A percentile compares a stretch with the other conserved stretches of the same genome.
These are phyloP conservation scores for Crucihimalaya himalaica DNA, from an alignment of 345 rosid species.

Conservation along the genomic window DNA sequence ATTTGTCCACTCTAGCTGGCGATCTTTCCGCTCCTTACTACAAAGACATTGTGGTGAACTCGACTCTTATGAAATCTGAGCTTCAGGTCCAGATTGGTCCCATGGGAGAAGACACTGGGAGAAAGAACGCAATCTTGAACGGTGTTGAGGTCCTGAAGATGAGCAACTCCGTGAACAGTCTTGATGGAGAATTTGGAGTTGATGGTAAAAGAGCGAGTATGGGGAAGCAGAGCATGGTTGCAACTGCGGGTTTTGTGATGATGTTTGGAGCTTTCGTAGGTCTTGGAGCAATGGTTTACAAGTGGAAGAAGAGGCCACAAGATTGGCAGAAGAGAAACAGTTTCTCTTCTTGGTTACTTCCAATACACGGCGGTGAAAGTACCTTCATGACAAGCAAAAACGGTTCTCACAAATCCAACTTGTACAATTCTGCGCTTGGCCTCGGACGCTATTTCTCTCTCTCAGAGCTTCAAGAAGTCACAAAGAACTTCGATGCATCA, in stretches of 20 bases:
- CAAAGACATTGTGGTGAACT: slow-evolving; percentile 67
- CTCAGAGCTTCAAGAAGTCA: slow-evolving; percentile 70
- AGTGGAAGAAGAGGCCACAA: slow-evolving; percentile 73
- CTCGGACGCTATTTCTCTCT: slow-evolving; percentile 68
- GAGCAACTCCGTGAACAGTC: slow-evolving; percentile 68
- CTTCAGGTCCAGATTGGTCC: slow-evolving; percentile 64
- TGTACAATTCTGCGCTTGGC: slow-evolving; percentile 50
- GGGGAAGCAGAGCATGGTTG: slow-evolving; percentile 49
- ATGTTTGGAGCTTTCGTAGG: slow-evolving; percentile 84
- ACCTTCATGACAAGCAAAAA: slow-evolving; percentile 62
- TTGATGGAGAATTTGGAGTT: slow-evolving; percentile 75
- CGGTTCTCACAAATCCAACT: slow-evolving; percentile 53
- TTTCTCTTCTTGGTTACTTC: slow-evolving; percentile 81
- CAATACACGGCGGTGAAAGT: slow-evolving; percentile 59
- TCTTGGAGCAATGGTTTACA: slow-evolving; percentile 75
- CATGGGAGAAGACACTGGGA: slow-evolving; percentile 50
- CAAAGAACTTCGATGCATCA: slow-evolving; percentile 59
- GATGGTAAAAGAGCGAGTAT: slow-evolving; percentile 43
- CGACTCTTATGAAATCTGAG: slow-evolving; percentile 44
- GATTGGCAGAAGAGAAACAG: slow-evolving; percentile 83
- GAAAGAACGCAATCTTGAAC: slow-evolving; percentile 60
- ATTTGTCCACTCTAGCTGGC: slow-evolving; percentile 54
- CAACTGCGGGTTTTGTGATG: slow-evolving; percentile 72
- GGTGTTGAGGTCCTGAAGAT: slow-evolving; percentile 71
- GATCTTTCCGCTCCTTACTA: slow-evolving; percentile 57